Base-by-base conservation (phyloP, 495 filamentous ascomycete species). In the Podospora conica region DNA sequence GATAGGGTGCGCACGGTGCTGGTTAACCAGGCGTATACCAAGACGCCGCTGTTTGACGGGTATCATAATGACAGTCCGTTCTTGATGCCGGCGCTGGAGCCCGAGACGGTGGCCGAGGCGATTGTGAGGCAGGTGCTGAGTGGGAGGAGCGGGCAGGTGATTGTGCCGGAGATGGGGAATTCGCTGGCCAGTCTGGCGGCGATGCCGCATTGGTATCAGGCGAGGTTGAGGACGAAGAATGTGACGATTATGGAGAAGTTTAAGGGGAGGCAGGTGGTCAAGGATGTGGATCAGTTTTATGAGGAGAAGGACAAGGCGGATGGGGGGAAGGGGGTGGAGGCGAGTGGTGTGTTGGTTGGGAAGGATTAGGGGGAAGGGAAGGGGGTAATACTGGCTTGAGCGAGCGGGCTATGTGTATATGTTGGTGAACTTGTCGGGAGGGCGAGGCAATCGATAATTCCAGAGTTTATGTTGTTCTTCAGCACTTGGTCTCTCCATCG, bases 21-120 rank as follows among this genome's bases (percentile, higher is more conserved):
- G 3, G 83, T 91, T 53, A 87, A 85, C 58, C 89, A 86, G 74
- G 83, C 86, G 0, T 89, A 86, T 70, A 87, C 84, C 31, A 81
- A 78, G 63, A 91, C 88, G 8, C 69, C 79, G 33, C 77, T 91
- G 21, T 89, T 90, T 68, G 72, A 76, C n/a, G 84, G 86, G 8
- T 87, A 83, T 56, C 75, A 84, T 1, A 81, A 84, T 67, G 80
- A 84, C 73, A 66, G 63, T 9, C 69, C 71, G 10, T 89, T 85
- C 67, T 40, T 89, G 23, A 71, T 83, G 65, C 86, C 86, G 10
- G 70, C 83, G 55, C 74, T 90, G 64, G 74, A 85, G 54, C 83
- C 85, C 8, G 86, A 85, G 73, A 90, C 84, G 5, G 85, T 91
- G 23, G 88, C 87, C 0, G 87, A 88, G 76, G 81, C 73, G n/a